Evolutionary conservation across 2,329 filamentous ascomycete genomes (phyloP).

Genomic region (Diaporthe helianthi): DNA sequence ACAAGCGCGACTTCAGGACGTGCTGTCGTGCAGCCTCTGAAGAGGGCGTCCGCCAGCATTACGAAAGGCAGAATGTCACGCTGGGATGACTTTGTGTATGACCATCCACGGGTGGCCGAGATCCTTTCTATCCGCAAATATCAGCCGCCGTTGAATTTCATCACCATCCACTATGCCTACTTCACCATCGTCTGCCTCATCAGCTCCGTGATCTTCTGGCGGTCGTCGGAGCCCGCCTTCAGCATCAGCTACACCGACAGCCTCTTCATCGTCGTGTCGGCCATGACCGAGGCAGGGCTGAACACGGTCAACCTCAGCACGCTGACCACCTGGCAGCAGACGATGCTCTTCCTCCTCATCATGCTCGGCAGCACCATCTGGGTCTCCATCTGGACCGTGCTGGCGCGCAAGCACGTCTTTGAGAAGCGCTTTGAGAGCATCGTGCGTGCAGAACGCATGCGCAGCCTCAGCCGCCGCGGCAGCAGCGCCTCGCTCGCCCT

Average conservation of each 20-base stretch:
- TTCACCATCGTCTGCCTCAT: conserved; percentile 65
- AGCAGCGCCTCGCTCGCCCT: conserved; percentile 21
- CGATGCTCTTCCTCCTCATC: conserved; percentile 69
- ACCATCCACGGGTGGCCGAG: conserved; percentile 25
- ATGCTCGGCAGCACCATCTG: conserved; percentile 72
- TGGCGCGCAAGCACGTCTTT: conserved; percentile 67
- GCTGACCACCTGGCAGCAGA: conserved; percentile 73
- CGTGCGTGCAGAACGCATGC: conserved; percentile 47
- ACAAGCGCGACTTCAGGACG: neutral
- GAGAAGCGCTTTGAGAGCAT: conserved; percentile 65
- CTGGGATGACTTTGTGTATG: conserved; percentile 33
- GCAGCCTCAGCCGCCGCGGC: conserved; percentile 35
- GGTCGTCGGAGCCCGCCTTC: conserved; percentile 55
- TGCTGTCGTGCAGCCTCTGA: neutral
- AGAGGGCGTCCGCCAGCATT: neutral
- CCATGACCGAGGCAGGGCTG: conserved; percentile 72
- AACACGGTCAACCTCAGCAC: conserved; percentile 71
- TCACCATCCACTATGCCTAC: conserved; percentile 72
- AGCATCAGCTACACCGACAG: conserved; percentile 68
- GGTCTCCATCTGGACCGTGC: conserved; percentile 69
- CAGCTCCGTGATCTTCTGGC: conserved; percentile 68
- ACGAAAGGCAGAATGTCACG: neutral
- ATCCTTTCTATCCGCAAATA: neutral
- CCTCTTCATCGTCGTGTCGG: conserved; percentile 71
- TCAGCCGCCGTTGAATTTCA: conserved; percentile 62